phyloP scores from a whole-genome alignment of 805 yeast genomes.

The Wickerhamiella occidentalis region DNA sequence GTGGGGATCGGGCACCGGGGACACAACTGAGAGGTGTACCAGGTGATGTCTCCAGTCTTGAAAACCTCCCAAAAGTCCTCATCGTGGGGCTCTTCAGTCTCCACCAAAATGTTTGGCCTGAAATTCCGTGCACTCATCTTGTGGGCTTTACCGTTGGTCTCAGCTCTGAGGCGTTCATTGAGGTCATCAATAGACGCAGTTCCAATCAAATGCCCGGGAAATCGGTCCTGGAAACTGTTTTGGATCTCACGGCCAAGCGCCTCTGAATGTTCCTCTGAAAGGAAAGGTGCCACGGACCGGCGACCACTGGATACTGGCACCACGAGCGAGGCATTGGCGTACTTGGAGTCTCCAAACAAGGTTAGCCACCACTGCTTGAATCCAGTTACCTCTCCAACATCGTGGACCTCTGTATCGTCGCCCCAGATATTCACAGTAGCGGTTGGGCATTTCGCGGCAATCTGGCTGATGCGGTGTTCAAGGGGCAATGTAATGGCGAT shows the following conservation, averaged over 20 bases:
- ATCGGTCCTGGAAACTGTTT: conserved; percentile 26
- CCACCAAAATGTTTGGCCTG: conserved; percentile 26
- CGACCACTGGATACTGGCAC: conserved; percentile 18
- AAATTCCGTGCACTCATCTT: conserved; percentile 22
- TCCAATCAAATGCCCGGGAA: conserved; percentile 25
- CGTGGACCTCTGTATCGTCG: conserved; percentile 19
- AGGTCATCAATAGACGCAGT: conserved; percentile 23
- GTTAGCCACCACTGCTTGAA: conserved; percentile 8
- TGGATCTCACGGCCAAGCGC: conserved; percentile 14
- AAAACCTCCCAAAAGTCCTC: conserved; percentile 28
- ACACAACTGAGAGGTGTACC: conserved; percentile 23
- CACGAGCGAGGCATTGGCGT: conserved; percentile 17
- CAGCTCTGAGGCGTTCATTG: conserved; percentile 16
- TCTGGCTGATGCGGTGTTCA: background rate
- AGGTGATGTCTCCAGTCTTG: conserved; percentile 19
- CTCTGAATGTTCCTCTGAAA: conserved; percentile 13
- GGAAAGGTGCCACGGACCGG: conserved; percentile 14
- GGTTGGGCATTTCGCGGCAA: conserved; percentile 6
- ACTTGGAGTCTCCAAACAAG: conserved; percentile 3
- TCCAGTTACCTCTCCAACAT: conserved; percentile 17
- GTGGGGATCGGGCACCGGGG: conserved; percentile 28
- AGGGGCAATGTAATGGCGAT: conserved; percentile 16
- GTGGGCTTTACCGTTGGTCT: conserved; percentile 17
- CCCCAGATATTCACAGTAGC: conserved; percentile 23
- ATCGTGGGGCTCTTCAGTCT: conserved; percentile 25